phyloP scores from a whole-genome alignment of 2,329 filamentous ascomycete genomes.

The Alternaria hordeiaustralica region DNA sequence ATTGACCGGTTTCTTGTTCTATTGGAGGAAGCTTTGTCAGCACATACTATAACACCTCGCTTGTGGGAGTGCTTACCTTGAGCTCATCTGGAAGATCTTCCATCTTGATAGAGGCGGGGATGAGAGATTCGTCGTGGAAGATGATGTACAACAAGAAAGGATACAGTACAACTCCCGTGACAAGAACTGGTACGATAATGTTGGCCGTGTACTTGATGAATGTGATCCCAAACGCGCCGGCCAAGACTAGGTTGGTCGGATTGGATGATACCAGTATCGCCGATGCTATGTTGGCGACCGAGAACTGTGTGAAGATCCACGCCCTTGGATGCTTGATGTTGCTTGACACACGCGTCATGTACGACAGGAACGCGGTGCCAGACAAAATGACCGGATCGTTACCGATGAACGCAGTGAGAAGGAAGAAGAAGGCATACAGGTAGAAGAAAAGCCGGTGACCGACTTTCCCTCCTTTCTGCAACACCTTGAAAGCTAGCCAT shows the following conservation, averaged over 20 bases:
- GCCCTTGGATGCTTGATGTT: conserved; percentile 75
- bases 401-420: conserved; percentile 70
- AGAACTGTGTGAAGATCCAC: conserved; percentile 76
- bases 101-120: conserved; percentile 71
- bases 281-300: conserved; percentile 75
- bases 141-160: conserved; percentile 74
- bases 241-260: conserved; percentile 76
- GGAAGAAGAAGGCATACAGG: conserved; percentile 75
- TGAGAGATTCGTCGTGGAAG: conserved; percentile 68
- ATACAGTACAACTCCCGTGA: conserved; percentile 72
- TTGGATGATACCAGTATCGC: conserved; percentile 80
- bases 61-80: conserved; percentile 30
- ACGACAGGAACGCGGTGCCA: conserved; percentile 75
- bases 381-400: conserved; percentile 79
- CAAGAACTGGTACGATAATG: conserved; percentile 74
- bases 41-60: background rate
- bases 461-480: conserved; percentile 70
- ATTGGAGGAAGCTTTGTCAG: background rate
- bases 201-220: conserved; percentile 79
- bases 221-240: conserved; percentile 73
- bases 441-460: conserved; percentile 75
- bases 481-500: conserved; percentile 72
- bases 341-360: conserved; percentile 77
- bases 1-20: conserved; percentile 66
- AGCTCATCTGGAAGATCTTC: conserved; percentile 68